Evolutionary conservation across 148 eudicot genomes (phyloP), one percentile per base, ranked within the genome.

Genomic region (Chenopodium formosanum): DNA sequence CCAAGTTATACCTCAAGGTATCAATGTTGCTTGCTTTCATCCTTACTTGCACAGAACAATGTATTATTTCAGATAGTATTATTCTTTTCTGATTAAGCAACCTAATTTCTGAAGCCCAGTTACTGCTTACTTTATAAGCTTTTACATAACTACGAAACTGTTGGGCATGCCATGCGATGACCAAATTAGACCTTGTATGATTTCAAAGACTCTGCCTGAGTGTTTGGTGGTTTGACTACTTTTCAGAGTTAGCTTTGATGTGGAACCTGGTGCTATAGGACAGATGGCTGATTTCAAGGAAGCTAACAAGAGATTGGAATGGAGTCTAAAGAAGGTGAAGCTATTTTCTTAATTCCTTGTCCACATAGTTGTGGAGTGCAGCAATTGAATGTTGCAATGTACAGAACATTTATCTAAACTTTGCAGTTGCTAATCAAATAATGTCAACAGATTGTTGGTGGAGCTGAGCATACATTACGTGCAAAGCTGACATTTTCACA

Each of bases 261-360:
- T 95, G 92, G 98, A 95, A 83, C 90, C 92, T 77, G 97, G 97
- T 67, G 91, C 94, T 76, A 92, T 89, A 87, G 98, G 97, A 34
- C 98, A 92, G 88, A 86, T 85, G 27, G 91, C 97, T 82, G 98
- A 95, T 90, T 95, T 93, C 82, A 95, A 91, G 86, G 98, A 95
- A 86, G 89, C 97, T 77, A 92, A 89, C 84, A 93, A 86, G 87
- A 95, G 86, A 86, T 88, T 95, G 47, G 98, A 95, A 83, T 95
- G 98, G 98, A 87, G 73, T 82, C 72, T 95, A 31, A 91, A 94
- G 86, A 95, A 92, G 97, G 98, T 81, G 81, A 86, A n/a, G 25
- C 34, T 25, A 23, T 71, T 82, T 79, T 75, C 84, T 73, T 34
- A 70, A 31, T 50, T 50, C 53, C 62, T 56, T 56, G 62, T 60